A percentile compares a stretch with the other conserved stretches of the same genome.
Conservation (phyloP, 2,329 filamentous ascomycete species). For the Penicillium decumbens region DNA sequence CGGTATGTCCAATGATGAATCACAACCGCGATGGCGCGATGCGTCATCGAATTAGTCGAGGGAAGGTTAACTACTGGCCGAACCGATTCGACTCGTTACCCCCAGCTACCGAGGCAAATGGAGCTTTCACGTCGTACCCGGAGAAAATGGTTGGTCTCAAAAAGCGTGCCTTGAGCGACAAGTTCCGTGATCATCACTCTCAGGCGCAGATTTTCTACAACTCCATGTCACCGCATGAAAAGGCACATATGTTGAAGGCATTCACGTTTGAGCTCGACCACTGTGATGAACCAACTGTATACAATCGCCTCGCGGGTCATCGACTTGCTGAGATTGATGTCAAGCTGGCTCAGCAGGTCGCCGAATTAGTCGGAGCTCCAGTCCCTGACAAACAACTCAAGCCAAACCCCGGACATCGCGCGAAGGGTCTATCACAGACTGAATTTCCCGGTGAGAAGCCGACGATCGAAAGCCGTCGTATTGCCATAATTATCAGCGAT, state of each 20-base stretch:
- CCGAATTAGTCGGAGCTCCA: constrained; percentile 57
- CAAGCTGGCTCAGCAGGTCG: constrained; percentile 43
- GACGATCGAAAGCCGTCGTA: constrained; percentile 64
- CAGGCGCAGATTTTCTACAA: constrained; percentile 38
- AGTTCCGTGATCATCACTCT: constrained; percentile 43
- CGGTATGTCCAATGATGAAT: constrained; percentile 69
- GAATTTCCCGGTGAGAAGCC: constrained; percentile 62
- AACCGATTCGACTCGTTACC: constrained; percentile 63
- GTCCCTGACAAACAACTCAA: constrained; percentile 25
- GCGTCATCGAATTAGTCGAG: constrained; percentile 67
- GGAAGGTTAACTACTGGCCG: constrained; percentile 73
- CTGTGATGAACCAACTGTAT: constrained; percentile 72
- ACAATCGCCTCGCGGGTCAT: constrained; percentile 54
- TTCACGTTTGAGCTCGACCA: constrained; percentile 39
- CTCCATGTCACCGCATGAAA: constrained; percentile 32
- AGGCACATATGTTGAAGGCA: constrained; percentile 33
- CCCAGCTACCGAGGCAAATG: constrained; percentile 58
- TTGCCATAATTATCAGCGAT: constrained; percentile 72
- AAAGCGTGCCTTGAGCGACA: constrained; percentile 45
- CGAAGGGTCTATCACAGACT: constrained; percentile 58
- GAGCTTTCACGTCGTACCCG: constrained; percentile 64
- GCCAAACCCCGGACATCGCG: constrained; percentile 63
- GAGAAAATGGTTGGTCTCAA: constrained; percentile 66
- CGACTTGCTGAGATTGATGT: neutral
- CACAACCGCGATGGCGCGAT: constrained; percentile 69